Evolutionary conservation across 2,329 filamentous ascomycete species (phyloP).

Genomic region (Teratosphaeria zuluensis): DNA sequence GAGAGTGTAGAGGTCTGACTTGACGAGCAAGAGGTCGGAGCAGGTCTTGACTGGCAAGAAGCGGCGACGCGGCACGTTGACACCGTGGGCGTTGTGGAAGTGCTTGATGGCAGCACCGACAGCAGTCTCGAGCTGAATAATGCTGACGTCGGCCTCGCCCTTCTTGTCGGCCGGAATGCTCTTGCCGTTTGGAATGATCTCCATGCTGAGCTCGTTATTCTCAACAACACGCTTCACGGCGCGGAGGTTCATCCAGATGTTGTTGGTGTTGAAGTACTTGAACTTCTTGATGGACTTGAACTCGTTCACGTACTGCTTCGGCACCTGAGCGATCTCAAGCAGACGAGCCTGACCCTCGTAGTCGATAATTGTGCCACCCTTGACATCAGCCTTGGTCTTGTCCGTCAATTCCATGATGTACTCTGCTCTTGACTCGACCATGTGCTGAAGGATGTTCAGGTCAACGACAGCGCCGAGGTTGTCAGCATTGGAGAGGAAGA

Average conservation of each 20-base stretch:
- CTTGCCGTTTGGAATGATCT: constrained; percentile 99
- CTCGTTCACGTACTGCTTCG: constrained; percentile 99
- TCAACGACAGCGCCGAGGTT: constrained; percentile 97
- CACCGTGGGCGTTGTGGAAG: constrained; percentile 96
- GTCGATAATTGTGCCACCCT: constrained; percentile 99
- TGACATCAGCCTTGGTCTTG: constrained; percentile 99
- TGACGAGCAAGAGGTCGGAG: constrained; percentile 98
- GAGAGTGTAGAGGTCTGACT: constrained; percentile 96
- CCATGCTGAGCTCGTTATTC: constrained; percentile 96
- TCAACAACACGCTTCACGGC: constrained; percentile 98
- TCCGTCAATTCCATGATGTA: constrained; percentile 99
- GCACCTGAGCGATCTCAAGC: constrained; percentile 96
- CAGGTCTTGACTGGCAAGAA: constrained; percentile 99
- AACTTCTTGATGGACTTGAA: constrained; percentile 99
- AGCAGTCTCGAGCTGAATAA: constrained; percentile 96
- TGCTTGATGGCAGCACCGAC: constrained; percentile 97
- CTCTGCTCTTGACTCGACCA: constrained; percentile 93
- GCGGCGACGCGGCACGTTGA: constrained; percentile 93
- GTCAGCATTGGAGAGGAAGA: constrained; percentile 98
- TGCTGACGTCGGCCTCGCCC: constrained; percentile 95
- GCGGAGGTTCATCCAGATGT: constrained; percentile 98
- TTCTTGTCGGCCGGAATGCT: constrained; percentile 98
- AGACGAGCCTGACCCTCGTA: constrained; percentile 95
- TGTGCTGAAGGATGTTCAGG: constrained; percentile 96
- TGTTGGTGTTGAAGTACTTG: constrained; percentile 99